Evolutionary conservation across 106 monocot genomes (phyloP).

Genomic region (Allium cepa): DNA sequence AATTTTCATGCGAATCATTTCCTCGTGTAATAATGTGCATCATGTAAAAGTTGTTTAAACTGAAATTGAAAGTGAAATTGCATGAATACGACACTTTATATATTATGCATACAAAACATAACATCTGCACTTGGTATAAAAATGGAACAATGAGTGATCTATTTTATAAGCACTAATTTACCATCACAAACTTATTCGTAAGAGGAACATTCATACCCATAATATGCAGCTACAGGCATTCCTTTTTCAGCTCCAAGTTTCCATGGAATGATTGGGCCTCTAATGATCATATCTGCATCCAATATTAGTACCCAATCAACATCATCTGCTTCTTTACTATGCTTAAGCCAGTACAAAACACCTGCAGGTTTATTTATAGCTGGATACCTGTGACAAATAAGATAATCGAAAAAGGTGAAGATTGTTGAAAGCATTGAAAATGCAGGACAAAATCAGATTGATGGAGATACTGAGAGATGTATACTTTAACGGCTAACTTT

Average conservation of each 20-base stretch:
- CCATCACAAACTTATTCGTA: not conserved
- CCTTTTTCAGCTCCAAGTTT: constrained; percentile 95
- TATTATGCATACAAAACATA: no score
- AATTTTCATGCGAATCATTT: no score
- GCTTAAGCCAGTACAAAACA: constrained; percentile 82
- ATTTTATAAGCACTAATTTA: no score
- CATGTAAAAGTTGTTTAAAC: no score
- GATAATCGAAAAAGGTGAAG: constrained; percentile 4
- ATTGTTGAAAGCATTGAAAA: not conserved
- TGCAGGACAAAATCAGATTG: not conserved
- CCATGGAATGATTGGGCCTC: constrained; percentile 95
- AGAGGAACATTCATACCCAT: constrained; percentile 63
- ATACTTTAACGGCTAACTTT: no score
- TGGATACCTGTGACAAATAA: constrained; percentile 66
- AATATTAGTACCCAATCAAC: constrained; percentile 98
- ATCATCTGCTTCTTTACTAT: constrained; percentile 84
- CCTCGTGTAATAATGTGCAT: no score
- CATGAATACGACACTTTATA: no score
- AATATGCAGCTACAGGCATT: constrained; percentile 86
- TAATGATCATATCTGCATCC: constrained; percentile 95
- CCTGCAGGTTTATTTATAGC: constrained; percentile 99
- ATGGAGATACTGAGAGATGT: not conserved
- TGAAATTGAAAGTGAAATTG: no score
- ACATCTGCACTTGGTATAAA: no score
- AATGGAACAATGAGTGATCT: no score